A percentile compares a stretch with the other conserved stretches of the same genome.
These are phyloP conservation scores for Eucalyptus erythrocorys DNA, from an alignment of 345 rosid genomes.

Conservation along the genomic window DNA sequence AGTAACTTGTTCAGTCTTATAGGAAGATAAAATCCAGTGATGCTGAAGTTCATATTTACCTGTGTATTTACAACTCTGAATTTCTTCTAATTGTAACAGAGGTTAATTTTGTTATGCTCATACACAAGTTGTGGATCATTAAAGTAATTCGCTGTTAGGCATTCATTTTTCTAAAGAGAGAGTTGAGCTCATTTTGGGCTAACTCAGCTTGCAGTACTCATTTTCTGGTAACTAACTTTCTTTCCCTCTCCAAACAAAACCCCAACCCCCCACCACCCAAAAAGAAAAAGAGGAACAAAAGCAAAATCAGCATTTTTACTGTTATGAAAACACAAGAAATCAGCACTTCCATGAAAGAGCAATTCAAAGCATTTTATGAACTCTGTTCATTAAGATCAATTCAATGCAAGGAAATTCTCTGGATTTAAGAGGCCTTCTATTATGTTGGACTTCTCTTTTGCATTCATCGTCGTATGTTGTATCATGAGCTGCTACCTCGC, in stretches of 20 bases:
- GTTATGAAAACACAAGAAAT: not conserved
- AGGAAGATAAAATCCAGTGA: conserved; percentile 6
- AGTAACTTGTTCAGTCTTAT: conserved; percentile 13
- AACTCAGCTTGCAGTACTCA: not conserved
- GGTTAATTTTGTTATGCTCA: not conserved
- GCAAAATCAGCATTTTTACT: not conserved
- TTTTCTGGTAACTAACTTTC: not conserved
- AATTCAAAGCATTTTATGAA: not conserved
- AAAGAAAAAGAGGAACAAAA: not conserved
- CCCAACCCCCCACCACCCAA: not conserved
- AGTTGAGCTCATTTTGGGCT: not conserved
- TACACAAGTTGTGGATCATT: not conserved
- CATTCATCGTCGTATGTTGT: not conserved
- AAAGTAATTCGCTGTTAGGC: not conserved
- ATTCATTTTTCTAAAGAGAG: not conserved
- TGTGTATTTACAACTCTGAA: not conserved
- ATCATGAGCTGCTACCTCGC: not conserved
- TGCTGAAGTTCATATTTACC: not conserved
- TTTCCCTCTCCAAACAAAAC: not conserved
- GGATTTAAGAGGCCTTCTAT: not conserved
- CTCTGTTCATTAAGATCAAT: not conserved
- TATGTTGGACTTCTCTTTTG: not conserved
- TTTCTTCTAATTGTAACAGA: not conserved
- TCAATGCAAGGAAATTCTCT: not conserved
- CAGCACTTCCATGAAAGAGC: not conserved